Conservation (phyloP, 306 rosid species). For the Gastrolobium villosum region DNA sequence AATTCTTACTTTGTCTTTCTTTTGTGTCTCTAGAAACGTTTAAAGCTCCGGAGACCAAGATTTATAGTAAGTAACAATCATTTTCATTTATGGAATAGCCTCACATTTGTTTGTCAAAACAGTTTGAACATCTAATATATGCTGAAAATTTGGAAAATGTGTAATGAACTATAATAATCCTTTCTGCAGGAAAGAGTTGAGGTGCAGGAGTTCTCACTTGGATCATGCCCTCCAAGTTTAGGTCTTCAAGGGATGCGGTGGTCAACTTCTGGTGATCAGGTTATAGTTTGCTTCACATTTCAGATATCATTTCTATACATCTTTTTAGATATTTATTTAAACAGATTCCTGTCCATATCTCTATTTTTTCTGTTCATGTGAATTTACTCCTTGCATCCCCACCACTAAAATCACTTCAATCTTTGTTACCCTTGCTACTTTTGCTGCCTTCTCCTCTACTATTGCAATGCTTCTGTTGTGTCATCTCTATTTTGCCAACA, state of each 20-base stretch:
- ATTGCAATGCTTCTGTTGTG: constrained; percentile 22
- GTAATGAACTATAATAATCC: constrained; percentile 35
- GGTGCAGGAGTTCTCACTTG: constrained; percentile 78
- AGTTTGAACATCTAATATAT: constrained; percentile 1
- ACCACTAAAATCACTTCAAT: not conserved
- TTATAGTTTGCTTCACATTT: constrained; percentile 59
- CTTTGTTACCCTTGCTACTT: not conserved
- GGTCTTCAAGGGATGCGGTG: constrained; percentile 90
- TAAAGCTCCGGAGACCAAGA: constrained; percentile 78
- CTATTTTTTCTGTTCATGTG: not conserved
- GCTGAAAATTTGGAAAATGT: constrained; percentile 7
- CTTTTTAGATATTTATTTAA: not conserved
- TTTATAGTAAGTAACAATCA: constrained; percentile 69
- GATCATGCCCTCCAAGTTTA: constrained; percentile 87
- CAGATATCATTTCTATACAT: constrained; percentile 24
- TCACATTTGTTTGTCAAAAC: not conserved
- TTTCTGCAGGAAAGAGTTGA: constrained; percentile 80
- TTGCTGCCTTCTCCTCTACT: not conserved
- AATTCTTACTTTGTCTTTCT: constrained; percentile 33
- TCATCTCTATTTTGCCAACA: constrained; percentile 9
- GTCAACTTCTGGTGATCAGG: constrained; percentile 84
- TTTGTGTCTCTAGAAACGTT: constrained; percentile 70
- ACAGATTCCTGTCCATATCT: constrained; percentile 18
- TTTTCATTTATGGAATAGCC: constrained; percentile 34
- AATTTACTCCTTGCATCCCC: constrained; percentile 26